Percentiles rank a stretch among this genome's conserved stretches.
Conservation (phyloP, 2,329 filamentous ascomycete genomes). For the Balansia obtecta region DNA sequence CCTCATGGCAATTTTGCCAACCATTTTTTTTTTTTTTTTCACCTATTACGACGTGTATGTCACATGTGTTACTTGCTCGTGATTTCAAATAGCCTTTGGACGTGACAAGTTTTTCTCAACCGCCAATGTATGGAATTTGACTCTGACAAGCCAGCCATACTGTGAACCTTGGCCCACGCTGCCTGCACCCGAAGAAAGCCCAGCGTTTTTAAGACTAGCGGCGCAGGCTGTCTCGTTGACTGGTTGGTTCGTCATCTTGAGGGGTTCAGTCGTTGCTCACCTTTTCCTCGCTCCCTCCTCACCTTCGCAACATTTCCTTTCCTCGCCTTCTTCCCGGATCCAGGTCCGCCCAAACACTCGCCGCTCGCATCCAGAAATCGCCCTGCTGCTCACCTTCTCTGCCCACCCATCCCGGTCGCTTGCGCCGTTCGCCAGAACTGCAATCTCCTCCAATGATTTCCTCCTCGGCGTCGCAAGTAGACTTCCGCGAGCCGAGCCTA, state of each 20-base stretch:
- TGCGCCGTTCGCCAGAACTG: constrained; percentile 8
- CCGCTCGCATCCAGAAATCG: not conserved
- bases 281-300: constrained; percentile 7
- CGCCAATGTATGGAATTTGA: no score
- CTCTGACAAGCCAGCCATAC: no score
- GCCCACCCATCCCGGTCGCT: not conserved
- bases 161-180: not conserved
- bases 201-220: constrained; percentile 6
- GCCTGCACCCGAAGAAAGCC: constrained; percentile 9
- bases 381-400: not conserved
- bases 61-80: no score
- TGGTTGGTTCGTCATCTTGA: constrained; percentile 9
- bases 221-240: not conserved
- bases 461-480: constrained; percentile 20
- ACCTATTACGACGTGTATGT: no score
- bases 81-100: no score
- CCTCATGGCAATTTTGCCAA: no score
- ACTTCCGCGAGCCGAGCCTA: constrained; percentile 24
- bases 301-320: constrained; percentile 2
- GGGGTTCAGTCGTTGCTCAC: constrained; percentile 10
- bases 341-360: not conserved
- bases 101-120: no score
- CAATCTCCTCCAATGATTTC: constrained; percentile 24
- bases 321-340: not conserved
- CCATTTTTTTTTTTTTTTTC: no score